phyloP scores from a whole-genome alignment of 768 basidiomycete species.

The Boletus rubescentipes region DNA sequence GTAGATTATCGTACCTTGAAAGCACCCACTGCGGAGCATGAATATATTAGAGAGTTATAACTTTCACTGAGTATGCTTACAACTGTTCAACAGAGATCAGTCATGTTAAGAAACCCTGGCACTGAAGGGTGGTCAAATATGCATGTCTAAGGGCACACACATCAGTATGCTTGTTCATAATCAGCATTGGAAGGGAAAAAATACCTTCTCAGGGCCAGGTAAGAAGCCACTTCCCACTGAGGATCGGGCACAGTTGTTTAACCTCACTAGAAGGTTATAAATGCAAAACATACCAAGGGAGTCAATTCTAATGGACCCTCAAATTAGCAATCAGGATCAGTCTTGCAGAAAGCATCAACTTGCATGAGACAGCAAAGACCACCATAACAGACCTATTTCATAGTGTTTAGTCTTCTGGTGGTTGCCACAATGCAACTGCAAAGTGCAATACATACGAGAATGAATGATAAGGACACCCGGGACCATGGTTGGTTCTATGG shows the following conservation, averaged over 20 bases:
- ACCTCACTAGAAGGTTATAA: not conserved
- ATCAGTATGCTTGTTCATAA: not conserved
- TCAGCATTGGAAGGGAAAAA: not conserved
- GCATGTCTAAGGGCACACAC: not conserved
- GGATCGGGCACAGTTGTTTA: not conserved
- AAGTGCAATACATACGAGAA: not conserved
- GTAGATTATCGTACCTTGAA: not conserved
- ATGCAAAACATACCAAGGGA: not conserved
- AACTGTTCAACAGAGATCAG: not conserved
- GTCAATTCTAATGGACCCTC: not conserved
- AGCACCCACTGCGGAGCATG: too few relatives aligned
- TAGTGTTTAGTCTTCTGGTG: not conserved
- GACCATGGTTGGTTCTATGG: conserved; percentile 9
- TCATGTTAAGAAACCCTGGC: not conserved
- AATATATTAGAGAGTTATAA: too few relatives aligned
- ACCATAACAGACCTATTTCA: conserved; percentile 10
- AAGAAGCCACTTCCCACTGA: conserved; percentile 5
- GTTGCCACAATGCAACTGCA: not conserved
- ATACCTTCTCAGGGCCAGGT: not conserved
- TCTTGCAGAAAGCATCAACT: not conserved
- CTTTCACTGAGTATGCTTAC: not conserved
- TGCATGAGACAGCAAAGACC: conserved; percentile 1
- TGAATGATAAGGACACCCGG: conserved; percentile 5
- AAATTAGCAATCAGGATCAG: not conserved
- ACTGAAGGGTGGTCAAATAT: not conserved